Evolutionary conservation across 192 early-diverging fungal species (phyloP), one percentile per base, ranked within the genome.

Genomic region (Kickxella alabastrina): DNA sequence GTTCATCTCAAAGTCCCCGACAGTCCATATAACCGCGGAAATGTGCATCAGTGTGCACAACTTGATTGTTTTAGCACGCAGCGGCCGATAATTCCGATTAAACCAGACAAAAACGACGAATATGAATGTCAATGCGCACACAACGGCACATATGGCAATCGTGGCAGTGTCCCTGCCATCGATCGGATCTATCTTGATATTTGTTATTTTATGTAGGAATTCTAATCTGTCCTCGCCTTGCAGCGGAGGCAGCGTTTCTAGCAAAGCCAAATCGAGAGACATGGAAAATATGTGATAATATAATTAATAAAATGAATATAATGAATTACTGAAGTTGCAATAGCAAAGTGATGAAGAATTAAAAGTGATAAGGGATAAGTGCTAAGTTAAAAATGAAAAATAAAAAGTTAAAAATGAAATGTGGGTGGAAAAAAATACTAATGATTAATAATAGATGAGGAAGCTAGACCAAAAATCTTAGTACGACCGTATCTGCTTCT

Each of bases 31-130:
- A n/a, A 65, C 39, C 0, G 46, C 24, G 5, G 56, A 29, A 23
- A 58, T n/a, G 24, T 58, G 46, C 63, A 65, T 65, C 41, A 65
- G 13, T n/a, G 63, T 65, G 15, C 49, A 53, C 15, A 65, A 44
- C 19, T 38, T 52, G 44, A 65, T 36, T 4, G 53, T 41, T 32
- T 58, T 57, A 9, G 63, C 63, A 8, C 63, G 63, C 10, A 65
- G 52, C 0, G 63, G 63, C 12, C 55, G 42, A 34, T 65, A 65
- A 15, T 49, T 52, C n/a, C 55, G 37, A 34, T 65, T 57, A 10
- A 54, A 23, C 55, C 54, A 58, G 6, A 45, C 51, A 34, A 52
- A 65, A n/a, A 17, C 14, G 18, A 63, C n/a, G 15, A 63, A 56
- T 12, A 63, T 13, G 27, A 48, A 40, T 21, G 53, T 63, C 25